Evolutionary conservation across 1,139 yeast species (phyloP).

Genomic region (Meyerozyma athensensis): DNA sequence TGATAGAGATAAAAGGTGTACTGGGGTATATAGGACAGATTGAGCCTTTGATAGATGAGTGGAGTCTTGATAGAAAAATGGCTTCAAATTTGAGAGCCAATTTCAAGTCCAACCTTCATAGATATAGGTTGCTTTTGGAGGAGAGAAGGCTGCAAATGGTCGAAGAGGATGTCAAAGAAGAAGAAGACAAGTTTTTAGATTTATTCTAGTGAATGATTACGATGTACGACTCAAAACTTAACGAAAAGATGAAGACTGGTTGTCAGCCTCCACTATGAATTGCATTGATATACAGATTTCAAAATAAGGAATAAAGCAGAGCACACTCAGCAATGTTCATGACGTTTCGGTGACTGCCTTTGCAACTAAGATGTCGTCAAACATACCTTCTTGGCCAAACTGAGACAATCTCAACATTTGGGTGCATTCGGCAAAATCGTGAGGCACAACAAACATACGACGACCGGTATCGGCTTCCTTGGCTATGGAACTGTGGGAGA

Average conservation of each 20-base stretch:
- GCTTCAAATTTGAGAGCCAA: slow-evolving; percentile 17
- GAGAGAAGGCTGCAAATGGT: slow-evolving; percentile 24
- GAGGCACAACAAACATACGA: not conserved
- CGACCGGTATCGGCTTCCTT: not conserved
- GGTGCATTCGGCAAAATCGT: slow-evolving; percentile 3
- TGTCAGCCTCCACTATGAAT: too few species aligned
- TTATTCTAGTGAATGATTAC: slow-evolving; percentile 16
- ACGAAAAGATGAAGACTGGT: too few species aligned
- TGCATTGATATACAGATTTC: too few species aligned
- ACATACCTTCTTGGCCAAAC: not conserved
- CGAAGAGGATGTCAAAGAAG: slow-evolving; percentile 23
- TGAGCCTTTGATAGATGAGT: slow-evolving; percentile 29
- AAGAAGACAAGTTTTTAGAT: slow-evolving; percentile 28
- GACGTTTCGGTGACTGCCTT: too few species aligned
- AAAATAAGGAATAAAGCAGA: too few species aligned
- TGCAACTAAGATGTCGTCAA: not conserved
- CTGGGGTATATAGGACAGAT: slow-evolving; percentile 27
- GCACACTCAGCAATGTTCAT: too few species aligned
- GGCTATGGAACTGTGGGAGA: not conserved
- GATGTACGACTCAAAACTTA: not conserved
- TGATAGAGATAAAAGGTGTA: slow-evolving; percentile 28
- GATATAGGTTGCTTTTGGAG: slow-evolving; percentile 23
- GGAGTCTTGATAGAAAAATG: slow-evolving; percentile 36
- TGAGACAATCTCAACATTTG: not conserved
- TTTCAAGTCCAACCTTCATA: slow-evolving; percentile 18